Evolutionary conservation across 148 eudicot species (phyloP), one percentile per base, ranked within the genome.

Genomic region (Dianthus caryophyllus): DNA sequence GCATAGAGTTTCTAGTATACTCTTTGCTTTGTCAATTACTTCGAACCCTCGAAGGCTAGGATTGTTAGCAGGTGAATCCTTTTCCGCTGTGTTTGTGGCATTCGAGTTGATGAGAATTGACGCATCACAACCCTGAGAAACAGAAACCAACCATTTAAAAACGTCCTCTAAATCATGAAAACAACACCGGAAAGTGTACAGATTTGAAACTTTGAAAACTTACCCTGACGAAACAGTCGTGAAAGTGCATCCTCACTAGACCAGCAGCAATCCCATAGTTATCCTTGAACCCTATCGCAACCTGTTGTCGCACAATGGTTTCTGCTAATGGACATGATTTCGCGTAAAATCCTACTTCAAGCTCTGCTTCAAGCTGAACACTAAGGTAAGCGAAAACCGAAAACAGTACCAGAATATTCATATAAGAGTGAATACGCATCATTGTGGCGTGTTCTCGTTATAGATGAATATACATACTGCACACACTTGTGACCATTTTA

Each of bases 71-170:
- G 88, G 85, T 3, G 90, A 66, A 71, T 90, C 96, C 64, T 90
- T 90, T 78, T 90, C 96, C 0, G 96, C 90, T 1, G 58, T 72
- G 81, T 79, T 85, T 44, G 83, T 62, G 24, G 83, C 44, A 14
- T 85, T 87, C 0, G 96, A 85, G 70, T 90, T 83, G 48, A 90
- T 82, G 18, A 90, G 87, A 65, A 90, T 85, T 0, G 96, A 90
- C 15, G 75, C 96, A 84, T 90, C 96, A 69, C 96, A 90, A 44
- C 94, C 94, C 94, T 84, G 53, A 30, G 15, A 44, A 36, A 36
- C 18, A 8, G 11, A 20, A 57, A 5, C 0, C 13, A 57, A 0
- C 39, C 61, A 29, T 9, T 2, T 0, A 26, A 54, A 2, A 20
- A 18, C 24, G 24, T 22, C 29, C 5, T 53, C 22, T 49, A 9